Percentiles rank a stretch among this genome's conserved stretches.
Evolutionary conservation across 139 green algal genomes (phyloP).

Genomic region (Microglena sp.): DNA sequence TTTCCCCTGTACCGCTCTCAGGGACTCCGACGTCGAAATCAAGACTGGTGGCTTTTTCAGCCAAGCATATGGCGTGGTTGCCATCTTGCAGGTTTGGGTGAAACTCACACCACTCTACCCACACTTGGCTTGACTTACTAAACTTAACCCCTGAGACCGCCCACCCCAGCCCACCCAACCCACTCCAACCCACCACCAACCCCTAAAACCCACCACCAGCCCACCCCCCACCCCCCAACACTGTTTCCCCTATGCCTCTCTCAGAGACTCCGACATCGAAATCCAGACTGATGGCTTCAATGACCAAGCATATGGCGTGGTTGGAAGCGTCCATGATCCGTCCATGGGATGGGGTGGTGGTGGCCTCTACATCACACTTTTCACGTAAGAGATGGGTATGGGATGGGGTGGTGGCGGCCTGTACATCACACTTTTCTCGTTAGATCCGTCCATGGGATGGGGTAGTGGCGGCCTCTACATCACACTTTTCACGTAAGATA

Average conservation of each 20-base stretch:
- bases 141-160: no score
- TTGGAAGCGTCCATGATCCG: slow-evolving; percentile 21
- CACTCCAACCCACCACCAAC: background rate
- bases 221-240: background rate
- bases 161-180: background rate
- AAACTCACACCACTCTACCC: no score
- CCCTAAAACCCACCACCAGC: background rate
- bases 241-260: no score
- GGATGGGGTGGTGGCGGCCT: background rate
- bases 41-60: slow-evolving; percentile 33
- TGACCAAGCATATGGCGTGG: slow-evolving; percentile 25
- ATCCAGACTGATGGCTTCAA: slow-evolving; percentile 35
- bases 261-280: slow-evolving; percentile 42
- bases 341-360: slow-evolving; percentile 47
- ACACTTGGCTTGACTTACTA: no score
- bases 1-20: no score
- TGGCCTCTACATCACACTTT: slow-evolving; percentile 34
- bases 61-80: slow-evolving; percentile 28
- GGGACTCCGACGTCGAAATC: slow-evolving; percentile 38
- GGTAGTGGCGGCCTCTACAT: slow-evolving; percentile 39
- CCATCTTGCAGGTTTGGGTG: slow-evolving; percentile 12
- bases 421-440: no score
- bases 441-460: slow-evolving; percentile 43
- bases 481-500: slow-evolving; percentile 40
- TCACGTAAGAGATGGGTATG: slow-evolving; percentile 21